Evolutionary conservation across 768 basidiomycete species (phyloP).

Genomic region (Phylloporus sp.): DNA sequence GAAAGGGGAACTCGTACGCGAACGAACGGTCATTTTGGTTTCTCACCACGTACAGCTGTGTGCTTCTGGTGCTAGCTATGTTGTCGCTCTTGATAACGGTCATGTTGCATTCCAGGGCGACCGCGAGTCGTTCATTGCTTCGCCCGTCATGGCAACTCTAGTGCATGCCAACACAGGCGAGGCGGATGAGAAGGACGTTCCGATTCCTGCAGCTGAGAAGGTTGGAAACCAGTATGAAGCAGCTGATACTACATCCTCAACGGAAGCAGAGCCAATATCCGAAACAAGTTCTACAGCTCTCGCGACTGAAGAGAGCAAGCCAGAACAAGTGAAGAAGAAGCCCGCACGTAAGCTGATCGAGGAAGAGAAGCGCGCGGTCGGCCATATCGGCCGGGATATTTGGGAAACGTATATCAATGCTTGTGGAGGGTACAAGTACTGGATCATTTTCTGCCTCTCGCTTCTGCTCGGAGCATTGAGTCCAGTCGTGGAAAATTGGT

Average conservation of each 20-base stretch:
- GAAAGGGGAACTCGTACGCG: slow-evolving; percentile 69
- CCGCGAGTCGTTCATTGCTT: slow-evolving; percentile 57
- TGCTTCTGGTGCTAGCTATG: slow-evolving; percentile 69
- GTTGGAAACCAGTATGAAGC: slow-evolving; percentile 3
- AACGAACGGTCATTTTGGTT: slow-evolving; percentile 81
- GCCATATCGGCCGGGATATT: slow-evolving; percentile 59
- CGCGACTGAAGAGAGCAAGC: slow-evolving; percentile 31
- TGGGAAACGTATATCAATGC: slow-evolving; percentile 58
- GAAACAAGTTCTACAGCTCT: slow-evolving; percentile 45
- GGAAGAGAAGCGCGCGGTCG: slow-evolving; percentile 74
- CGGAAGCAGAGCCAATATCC: slow-evolving; percentile 24
- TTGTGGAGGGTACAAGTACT: slow-evolving; percentile 48
- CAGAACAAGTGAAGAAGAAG: slow-evolving; percentile 47
- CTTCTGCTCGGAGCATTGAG: slow-evolving; percentile 54
- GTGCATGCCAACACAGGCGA: slow-evolving; percentile 51
- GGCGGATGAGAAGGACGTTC: slow-evolving; percentile 39
- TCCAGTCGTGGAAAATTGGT: slow-evolving; percentile 69
- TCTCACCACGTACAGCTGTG: slow-evolving; percentile 94
- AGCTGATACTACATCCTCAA: slow-evolving; percentile 20
- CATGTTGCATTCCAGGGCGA: slow-evolving; percentile 72
- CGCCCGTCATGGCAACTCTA: slow-evolving; percentile 59
- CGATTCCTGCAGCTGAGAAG: slow-evolving; percentile 8
- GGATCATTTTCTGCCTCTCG: slow-evolving; percentile 50
- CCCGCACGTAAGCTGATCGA: slow-evolving; percentile 79
- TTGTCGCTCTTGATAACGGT: slow-evolving; percentile 72